Conservation (phyloP, 345 rosid genomes). For the Eucalyptus marginata region DNA sequence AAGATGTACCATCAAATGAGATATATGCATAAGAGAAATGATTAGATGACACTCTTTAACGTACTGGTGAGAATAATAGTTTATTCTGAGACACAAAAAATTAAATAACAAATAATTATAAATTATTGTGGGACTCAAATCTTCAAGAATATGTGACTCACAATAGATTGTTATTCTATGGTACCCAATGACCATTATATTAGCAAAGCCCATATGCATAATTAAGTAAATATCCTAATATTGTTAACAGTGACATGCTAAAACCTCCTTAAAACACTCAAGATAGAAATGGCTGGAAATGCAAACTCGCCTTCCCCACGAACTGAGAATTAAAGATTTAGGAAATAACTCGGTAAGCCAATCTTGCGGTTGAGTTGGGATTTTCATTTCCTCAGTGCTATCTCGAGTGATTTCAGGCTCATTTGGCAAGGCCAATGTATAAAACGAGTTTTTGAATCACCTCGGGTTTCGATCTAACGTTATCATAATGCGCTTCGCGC, state of each 20-base stretch:
- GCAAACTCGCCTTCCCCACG: background rate
- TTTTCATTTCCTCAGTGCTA: background rate
- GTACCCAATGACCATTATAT: fast-evolving
- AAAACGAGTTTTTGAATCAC: background rate
- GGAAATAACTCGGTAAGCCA: background rate
- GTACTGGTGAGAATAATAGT: fast-evolving
- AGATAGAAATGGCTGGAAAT: background rate
- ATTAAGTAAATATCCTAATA: no score
- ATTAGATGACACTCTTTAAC: no score
- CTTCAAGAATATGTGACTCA: fast-evolving
- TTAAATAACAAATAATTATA: fast-evolving
- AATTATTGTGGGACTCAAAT: fast-evolving
- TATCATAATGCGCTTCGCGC: background rate
- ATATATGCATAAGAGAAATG: background rate
- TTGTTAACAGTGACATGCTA: background rate
- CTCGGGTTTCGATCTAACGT: background rate
- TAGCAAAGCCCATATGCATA: background rate
- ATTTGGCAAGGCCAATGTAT: background rate
- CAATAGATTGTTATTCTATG: no score
- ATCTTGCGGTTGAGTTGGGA: background rate
- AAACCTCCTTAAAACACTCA: background rate
- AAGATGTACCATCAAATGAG: background rate
- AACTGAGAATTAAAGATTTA: background rate
- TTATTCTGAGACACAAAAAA: fast-evolving
- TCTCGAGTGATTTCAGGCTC: background rate